A percentile compares a stretch with the other conserved stretches of the same genome.
phyloP scores from a whole-genome alignment of 129 eudicot genomes.

The Heracleum sosnowskyi region DNA sequence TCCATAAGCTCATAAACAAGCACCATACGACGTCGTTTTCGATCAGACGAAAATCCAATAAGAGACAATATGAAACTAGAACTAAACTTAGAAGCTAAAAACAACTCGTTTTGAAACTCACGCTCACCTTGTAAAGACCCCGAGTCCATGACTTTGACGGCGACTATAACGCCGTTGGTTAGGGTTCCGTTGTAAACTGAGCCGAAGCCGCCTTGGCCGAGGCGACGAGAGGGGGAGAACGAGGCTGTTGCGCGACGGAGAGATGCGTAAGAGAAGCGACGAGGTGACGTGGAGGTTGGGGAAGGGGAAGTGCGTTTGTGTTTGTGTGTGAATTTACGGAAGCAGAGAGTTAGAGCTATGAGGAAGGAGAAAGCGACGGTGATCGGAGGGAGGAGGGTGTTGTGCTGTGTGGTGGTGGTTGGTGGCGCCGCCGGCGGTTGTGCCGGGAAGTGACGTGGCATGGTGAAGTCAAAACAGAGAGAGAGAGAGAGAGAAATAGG shows the following conservation, averaged over 20 bases:
- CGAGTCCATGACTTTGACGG: conserved; percentile 84
- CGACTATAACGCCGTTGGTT: conserved; percentile 22
- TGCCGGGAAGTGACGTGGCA: conserved; percentile 45
- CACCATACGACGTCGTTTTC: conserved; percentile 64
- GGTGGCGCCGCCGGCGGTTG: conserved; percentile 29
- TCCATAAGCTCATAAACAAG: conserved; percentile 81
- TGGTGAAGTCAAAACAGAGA: conserved; percentile 13
- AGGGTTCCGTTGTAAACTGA: conserved; percentile 71
- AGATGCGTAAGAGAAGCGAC: conserved; percentile 60
- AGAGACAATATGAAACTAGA: conserved; percentile 44
- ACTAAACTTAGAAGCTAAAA: conserved; percentile 60
- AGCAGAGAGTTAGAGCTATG: conserved; percentile 52
- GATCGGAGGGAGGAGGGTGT: conserved; percentile 28
- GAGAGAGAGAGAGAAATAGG: neutral
- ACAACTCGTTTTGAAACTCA: conserved; percentile 84
- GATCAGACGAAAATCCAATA: conserved; percentile 67
- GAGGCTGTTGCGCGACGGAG: conserved; percentile 78
- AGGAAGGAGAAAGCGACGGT: conserved; percentile 52
- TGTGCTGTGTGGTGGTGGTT: conserved; percentile 20
- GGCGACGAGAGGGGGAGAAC: conserved; percentile 61
- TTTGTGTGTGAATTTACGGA: conserved; percentile 54
- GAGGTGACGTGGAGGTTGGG: conserved; percentile 42
- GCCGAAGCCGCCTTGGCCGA: conserved; percentile 95
- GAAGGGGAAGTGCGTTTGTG: conserved; percentile 65
- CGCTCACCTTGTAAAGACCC: conserved; percentile 96